Percentiles rank a stretch among this genome's conserved stretches.
phyloP scores from a whole-genome alignment of 768 basidiomycete species.

The Trichaptum fuscoviolaceum region DNA sequence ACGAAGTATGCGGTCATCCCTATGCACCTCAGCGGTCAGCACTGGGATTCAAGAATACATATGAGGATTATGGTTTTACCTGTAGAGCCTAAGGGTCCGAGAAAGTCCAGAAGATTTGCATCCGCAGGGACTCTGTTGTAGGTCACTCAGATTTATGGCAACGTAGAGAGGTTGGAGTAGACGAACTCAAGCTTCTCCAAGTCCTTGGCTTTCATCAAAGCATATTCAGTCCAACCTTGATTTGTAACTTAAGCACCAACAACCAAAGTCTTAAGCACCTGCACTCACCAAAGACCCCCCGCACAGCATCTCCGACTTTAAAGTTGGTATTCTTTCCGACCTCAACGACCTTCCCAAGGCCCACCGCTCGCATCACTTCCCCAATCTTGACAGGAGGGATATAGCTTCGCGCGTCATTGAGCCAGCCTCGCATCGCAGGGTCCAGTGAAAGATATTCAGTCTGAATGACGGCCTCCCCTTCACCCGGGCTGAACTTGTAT shows the following conservation, averaged over 20 bases:
- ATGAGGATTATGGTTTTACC: constrained; percentile 37
- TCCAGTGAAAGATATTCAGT: constrained; percentile 79
- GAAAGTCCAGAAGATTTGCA: constrained; percentile 63
- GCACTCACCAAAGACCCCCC: constrained; percentile 51
- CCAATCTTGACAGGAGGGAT: constrained; percentile 67
- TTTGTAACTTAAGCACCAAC: background rate
- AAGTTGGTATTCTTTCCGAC: constrained; percentile 50
- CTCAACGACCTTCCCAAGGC: constrained; percentile 61
- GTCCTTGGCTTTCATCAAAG: constrained; percentile 48
- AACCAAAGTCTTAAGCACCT: background rate
- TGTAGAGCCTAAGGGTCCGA: constrained; percentile 71
- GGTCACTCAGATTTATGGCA: background rate
- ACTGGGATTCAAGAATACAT: background rate
- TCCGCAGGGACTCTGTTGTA: constrained; percentile 50
- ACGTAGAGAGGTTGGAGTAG: background rate
- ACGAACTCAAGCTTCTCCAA: constrained; percentile 53
- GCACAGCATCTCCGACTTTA: constrained; percentile 65
- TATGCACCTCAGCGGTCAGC: constrained; percentile 19
- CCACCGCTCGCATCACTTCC: constrained; percentile 68
- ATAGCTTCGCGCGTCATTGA: constrained; percentile 70
- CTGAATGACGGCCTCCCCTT: constrained; percentile 53
- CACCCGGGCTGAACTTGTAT: constrained; percentile 45
- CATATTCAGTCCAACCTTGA: constrained; percentile 76
- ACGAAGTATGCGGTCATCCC: constrained; percentile 91
- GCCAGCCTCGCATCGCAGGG: constrained; percentile 84